Conservation (phyloP, 2,329 filamentous ascomycete genomes). For the Sporothrix variecibatus region DNA sequence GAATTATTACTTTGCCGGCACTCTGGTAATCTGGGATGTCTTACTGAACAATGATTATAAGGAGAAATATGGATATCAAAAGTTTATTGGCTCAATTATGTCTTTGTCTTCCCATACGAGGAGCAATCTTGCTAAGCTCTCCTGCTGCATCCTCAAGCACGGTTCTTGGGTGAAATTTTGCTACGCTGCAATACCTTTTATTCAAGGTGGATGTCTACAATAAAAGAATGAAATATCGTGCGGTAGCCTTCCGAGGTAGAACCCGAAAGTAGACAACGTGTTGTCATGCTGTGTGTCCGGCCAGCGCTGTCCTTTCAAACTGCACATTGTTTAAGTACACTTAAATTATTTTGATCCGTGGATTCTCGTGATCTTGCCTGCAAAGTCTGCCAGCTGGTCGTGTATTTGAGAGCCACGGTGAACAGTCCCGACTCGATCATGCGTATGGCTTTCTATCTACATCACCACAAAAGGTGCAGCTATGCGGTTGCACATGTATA, state of each 20-base stretch:
- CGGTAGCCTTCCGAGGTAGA: too few relatives aligned
- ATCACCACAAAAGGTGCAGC: background rate
- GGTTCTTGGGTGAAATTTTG: background rate
- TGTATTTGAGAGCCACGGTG: background rate
- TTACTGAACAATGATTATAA: background rate
- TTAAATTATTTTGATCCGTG: conserved; percentile 16
- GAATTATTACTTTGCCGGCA: too few relatives aligned
- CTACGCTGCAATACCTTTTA: background rate
- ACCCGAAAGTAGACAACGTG: background rate
- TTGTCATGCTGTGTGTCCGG: too few relatives aligned
- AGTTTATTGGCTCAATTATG: background rate
- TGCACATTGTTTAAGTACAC: background rate
- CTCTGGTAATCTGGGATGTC: too few relatives aligned
- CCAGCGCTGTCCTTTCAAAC: background rate
- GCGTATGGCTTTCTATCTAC: background rate
- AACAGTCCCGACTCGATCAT: background rate
- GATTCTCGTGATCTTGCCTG: conserved; percentile 23
- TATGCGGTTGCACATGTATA: background rate
- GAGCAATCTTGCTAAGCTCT: background rate
- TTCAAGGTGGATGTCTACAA: background rate
- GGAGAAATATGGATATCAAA: background rate
- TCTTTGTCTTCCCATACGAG: background rate
- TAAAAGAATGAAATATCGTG: background rate
- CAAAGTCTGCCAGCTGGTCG: background rate
- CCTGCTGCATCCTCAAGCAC: too few relatives aligned